Conservation (phyloP, 495 filamentous ascomycete genomes). For the Margaritispora aquatica region DNA sequence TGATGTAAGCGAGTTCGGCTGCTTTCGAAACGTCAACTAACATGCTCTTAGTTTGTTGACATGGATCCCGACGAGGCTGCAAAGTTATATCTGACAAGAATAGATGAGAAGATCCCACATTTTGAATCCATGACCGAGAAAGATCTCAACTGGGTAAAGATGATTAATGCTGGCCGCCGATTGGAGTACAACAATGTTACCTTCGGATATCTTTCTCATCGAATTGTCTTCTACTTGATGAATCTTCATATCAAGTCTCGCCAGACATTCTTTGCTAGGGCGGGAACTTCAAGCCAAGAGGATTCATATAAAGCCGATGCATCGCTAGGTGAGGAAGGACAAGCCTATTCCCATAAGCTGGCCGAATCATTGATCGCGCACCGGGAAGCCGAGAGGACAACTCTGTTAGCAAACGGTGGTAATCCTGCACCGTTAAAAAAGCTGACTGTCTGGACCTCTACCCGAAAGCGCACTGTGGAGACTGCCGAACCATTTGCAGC, state of each 20-base stretch:
- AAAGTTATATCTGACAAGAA: slow-evolving; percentile 81
- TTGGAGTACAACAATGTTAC: slow-evolving; percentile 91
- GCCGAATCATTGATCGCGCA: slow-evolving; percentile 73
- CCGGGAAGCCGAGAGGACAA: slow-evolving; percentile 71
- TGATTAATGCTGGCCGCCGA: slow-evolving; percentile 95
- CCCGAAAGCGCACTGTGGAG: slow-evolving; percentile 80
- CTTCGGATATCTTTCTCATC: slow-evolving; percentile 90
- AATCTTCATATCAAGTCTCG: slow-evolving; percentile 95
- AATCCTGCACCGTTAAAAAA: slow-evolving; percentile 64
- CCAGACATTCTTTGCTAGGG: slow-evolving; percentile 87
- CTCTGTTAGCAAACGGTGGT: slow-evolving; percentile 61
- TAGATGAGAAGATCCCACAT: slow-evolving; percentile 84
- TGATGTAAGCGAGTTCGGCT: slow-evolving; percentile 39
- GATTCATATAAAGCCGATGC: slow-evolving; percentile 89
- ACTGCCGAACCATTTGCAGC: slow-evolving; percentile 77
- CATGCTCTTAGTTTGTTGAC: slow-evolving; percentile 55
- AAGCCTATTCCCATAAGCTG: slow-evolving; percentile 85
- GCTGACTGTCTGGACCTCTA: slow-evolving; percentile 91
- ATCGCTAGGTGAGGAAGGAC: slow-evolving; percentile 72
- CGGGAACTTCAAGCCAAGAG: slow-evolving; percentile 61
- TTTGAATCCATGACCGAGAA: slow-evolving; percentile 95
- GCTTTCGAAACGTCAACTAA: slow-evolving; percentile 29
- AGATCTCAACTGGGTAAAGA: slow-evolving; percentile 96
- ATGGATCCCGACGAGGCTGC: slow-evolving; percentile 92
- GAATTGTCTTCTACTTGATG: slow-evolving; percentile 96